A percentile compares a stretch with the other conserved stretches of the same genome.
Evolutionary conservation across 2,329 filamentous ascomycete genomes (phyloP).

Genomic region (Aspergillus sp.): DNA sequence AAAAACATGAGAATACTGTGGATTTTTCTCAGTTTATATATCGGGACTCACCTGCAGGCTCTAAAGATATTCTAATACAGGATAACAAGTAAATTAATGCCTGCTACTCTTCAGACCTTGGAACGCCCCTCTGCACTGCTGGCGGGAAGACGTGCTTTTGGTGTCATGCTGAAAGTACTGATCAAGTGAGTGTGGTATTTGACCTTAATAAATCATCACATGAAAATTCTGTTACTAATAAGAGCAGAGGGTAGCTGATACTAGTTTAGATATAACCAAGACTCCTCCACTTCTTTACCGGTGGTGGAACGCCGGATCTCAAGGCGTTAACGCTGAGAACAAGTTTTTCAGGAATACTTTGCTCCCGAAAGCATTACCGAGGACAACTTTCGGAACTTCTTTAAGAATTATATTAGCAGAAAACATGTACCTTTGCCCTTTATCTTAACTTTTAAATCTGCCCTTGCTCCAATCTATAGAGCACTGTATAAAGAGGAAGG

Average conservation of each 20-base stretch:
- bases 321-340: constrained; percentile 30
- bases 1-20: constrained; percentile 15
- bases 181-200: not conserved
- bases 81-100: not conserved
- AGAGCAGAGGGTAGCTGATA: not conserved
- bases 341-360: constrained; percentile 16
- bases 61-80: too few relatives aligned
- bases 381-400: constrained; percentile 20
- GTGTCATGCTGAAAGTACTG: constrained; percentile 19
- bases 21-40: constrained; percentile 8
- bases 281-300: constrained; percentile 35
- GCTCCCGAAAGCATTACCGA: constrained; percentile 13
- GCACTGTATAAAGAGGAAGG: constrained; percentile 23
- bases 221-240: not conserved
- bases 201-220: too few relatives aligned
- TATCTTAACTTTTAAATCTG: constrained; percentile 31
- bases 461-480: constrained; percentile 33
- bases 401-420: constrained; percentile 27
- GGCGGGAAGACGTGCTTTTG: constrained; percentile 25
- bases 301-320: constrained; percentile 31
- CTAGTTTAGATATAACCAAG: too few relatives aligned
- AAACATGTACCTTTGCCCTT: constrained; percentile 27
- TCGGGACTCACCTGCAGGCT: not conserved
- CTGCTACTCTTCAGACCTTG: not conserved
- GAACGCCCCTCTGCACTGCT: constrained; percentile 11